Evolutionary conservation across 306 rosid genomes (phyloP).

Genomic region (Acmispon strigosus): DNA sequence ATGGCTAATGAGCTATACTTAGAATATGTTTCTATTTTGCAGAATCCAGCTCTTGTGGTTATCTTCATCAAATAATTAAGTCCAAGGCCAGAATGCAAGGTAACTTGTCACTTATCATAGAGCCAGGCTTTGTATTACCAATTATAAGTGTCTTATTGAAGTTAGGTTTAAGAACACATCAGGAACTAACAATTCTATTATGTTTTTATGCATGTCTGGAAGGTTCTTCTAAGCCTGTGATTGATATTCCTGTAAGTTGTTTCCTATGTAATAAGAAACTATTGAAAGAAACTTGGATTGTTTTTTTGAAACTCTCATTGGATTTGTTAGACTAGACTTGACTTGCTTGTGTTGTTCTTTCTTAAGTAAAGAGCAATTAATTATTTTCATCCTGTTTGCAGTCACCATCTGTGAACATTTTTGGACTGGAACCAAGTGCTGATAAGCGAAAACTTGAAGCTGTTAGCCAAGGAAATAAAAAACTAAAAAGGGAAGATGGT

Average conservation of each 20-base stretch:
- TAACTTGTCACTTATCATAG: neutral
- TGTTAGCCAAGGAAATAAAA: neutral
- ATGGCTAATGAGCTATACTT: neutral
- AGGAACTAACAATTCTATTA: neutral
- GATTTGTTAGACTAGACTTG: neutral
- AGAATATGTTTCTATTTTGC: neutral
- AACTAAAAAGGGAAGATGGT: neutral
- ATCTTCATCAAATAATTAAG: conserved; percentile 10
- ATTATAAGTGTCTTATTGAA: neutral
- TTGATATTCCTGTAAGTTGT: neutral
- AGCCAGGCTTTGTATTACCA: neutral
- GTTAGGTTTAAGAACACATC: neutral
- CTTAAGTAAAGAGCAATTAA: neutral
- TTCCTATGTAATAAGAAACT: neutral
- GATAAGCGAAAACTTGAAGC: neutral
- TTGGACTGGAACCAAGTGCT: neutral
- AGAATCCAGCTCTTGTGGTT: neutral
- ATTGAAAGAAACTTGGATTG: neutral
- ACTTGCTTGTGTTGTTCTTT: neutral
- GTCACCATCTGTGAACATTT: neutral
- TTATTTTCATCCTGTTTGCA: neutral
- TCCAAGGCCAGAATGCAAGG: neutral
- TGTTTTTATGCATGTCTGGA: neutral
- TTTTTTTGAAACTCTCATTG: neutral
- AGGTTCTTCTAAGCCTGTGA: neutral